A percentile compares a stretch with the other conserved stretches of the same genome.
phyloP scores from a whole-genome alignment of 2,329 filamentous ascomycete species.

The Cladosporium oxysporum region DNA sequence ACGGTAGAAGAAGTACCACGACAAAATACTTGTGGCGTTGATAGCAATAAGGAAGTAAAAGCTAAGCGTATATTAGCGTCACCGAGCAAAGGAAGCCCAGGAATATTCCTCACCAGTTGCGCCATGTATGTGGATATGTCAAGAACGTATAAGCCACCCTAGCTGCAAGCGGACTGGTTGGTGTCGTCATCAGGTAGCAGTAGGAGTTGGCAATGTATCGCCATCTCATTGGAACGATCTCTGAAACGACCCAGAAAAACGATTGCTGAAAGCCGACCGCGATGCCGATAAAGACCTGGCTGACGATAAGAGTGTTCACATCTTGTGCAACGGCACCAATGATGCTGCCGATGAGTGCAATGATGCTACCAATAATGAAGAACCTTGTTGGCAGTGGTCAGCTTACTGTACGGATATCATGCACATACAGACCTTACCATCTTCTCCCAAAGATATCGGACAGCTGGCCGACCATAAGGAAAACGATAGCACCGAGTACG shows the following conservation, averaged over 20 bases:
- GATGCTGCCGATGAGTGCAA: slow-evolving; percentile 40
- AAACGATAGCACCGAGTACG: slow-evolving; percentile 39
- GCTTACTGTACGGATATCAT: background rate
- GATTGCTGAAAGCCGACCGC: slow-evolving; percentile 43
- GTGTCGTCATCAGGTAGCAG: slow-evolving; percentile 31
- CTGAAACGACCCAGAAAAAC: slow-evolving; percentile 42
- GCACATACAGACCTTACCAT: slow-evolving; percentile 18
- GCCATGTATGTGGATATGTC: slow-evolving; percentile 28
- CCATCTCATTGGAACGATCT: slow-evolving; percentile 40
- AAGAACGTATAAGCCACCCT: slow-evolving; percentile 29
- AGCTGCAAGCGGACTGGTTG: slow-evolving; percentile 29
- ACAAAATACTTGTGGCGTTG: slow-evolving; percentile 34
- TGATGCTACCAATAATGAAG: slow-evolving; percentile 39
- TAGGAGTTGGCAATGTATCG: slow-evolving; percentile 31
- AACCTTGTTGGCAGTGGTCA: slow-evolving; percentile 24
- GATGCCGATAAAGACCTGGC: slow-evolving; percentile 40
- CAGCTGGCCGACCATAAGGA: slow-evolving; percentile 41
- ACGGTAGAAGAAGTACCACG: slow-evolving; percentile 39
- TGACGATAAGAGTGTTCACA: slow-evolving; percentile 32
- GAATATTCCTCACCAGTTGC: slow-evolving; percentile 19
- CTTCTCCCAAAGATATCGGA: slow-evolving; percentile 43
- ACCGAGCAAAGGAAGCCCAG: background rate
- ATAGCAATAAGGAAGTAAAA: slow-evolving; percentile 35
- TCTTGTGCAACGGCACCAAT: slow-evolving; percentile 36
- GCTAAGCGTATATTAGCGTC: slow-evolving; percentile 16